phyloP scores from a whole-genome alignment of 257 asterid genomes.

The Anisodus acutangulus region DNA sequence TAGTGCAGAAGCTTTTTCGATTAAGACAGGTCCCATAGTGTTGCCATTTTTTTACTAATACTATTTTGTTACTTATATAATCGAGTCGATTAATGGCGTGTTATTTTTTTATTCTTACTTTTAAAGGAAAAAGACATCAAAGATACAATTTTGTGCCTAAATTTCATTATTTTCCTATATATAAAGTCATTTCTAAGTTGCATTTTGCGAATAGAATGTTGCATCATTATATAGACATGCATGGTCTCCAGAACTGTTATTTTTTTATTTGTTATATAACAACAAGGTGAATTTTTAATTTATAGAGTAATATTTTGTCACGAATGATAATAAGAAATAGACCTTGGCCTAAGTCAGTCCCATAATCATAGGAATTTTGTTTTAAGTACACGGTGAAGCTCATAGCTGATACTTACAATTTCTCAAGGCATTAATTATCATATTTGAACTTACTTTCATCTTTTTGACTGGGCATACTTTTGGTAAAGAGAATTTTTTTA shows the following conservation, averaged over 20 bases:
- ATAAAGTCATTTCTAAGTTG: not conserved
- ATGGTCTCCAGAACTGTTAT: too few species aligned
- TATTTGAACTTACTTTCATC: not conserved
- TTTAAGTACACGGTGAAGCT: not conserved
- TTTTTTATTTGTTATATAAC: too few species aligned
- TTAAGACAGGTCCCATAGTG: slow-evolving; percentile 62
- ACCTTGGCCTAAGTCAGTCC: too few species aligned
- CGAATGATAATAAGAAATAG: not conserved
- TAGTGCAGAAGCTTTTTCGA: slow-evolving; percentile 93
- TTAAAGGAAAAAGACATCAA: not conserved
- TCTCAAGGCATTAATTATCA: not conserved
- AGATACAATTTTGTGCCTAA: not conserved
- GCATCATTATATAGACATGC: not conserved
- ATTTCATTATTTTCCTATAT: not conserved
- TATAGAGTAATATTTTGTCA: not conserved
- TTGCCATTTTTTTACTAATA: not conserved
- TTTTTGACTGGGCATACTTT: not conserved
- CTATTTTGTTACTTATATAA: not conserved
- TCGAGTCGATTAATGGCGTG: not conserved
- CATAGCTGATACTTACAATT: not conserved
- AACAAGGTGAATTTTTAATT: too few species aligned
- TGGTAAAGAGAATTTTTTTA: not conserved
- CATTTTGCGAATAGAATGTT: not conserved
- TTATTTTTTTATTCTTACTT: not conserved
- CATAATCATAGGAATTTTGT: not conserved